Evolutionary conservation across 2,329 filamentous ascomycete species (phyloP), one percentile per base, ranked within the genome.

Genomic region (Fusarium sp.): DNA sequence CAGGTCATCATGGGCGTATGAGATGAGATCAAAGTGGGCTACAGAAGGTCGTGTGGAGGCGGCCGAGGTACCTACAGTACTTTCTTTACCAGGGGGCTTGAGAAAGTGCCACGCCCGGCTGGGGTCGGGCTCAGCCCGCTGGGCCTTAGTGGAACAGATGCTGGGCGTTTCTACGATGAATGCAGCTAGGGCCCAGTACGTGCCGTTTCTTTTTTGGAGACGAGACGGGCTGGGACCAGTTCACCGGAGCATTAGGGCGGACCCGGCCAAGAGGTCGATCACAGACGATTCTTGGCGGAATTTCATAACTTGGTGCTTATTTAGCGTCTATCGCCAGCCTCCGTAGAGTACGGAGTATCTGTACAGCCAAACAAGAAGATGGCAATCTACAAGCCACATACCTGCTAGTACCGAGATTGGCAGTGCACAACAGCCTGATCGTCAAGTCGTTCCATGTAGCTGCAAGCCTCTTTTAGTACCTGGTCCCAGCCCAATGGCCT

Each of bases 121-220:
- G 66, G 71, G 63, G 57, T 70, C 63, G 61, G 66, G 60, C 62
- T 57, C 52, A 64, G 67, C 57, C 59, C 64, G 62, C 69, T 54
- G 62, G 55, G 64, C 43, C 69, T 47, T 63, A 73, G 59, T 21
- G 24, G 44, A 10, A 21, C 17, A 19, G 10, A 33, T 33, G n/a
- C 13, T 57, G 59, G 51, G 36, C 19, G 39, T 42, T 49, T 22
- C n/a, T 33, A 40, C 38, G 53, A 65, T 51, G 31, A 44, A 52
- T 39, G 45, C 47, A 72, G 60, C 63, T 51, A 67, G 47, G 51
- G 51, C 63, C 3, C 44, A 50, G 62, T 64, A 59, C 39, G 55
- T 65, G 50, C 50, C 50, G 50, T 54, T 34, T 46, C 47, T 40
- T 62, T 46, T 54, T 65, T 57, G 33, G 44, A 63, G 56, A 45